Evolutionary conservation across 169 alveolate species (phyloP), one percentile per base, ranked within the genome.

Genomic region (Gregarina niphandrodes): DNA sequence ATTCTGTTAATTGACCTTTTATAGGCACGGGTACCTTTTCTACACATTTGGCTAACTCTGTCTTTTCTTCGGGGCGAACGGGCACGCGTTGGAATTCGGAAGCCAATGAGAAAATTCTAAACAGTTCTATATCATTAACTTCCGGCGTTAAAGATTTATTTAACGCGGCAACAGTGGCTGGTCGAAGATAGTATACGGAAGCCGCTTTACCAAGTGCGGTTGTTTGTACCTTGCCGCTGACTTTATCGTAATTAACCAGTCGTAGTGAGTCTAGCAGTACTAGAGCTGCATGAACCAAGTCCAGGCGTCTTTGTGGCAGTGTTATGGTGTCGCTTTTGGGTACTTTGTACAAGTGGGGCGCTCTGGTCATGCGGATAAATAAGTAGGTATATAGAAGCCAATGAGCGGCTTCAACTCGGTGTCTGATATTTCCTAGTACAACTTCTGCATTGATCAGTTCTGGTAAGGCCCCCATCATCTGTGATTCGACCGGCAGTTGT

Each of bases 371-470:
- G 47, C 97, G 66, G 21, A 85, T 86, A 53, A 80, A 80, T 49
- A 87, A 75, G 57, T 89, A 95, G n/a, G 99, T 93, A 37, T 82
- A 77, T 22, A 81, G 77, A 19, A 92, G 64, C 98, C 99, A 95
- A 30, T 84, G 67, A 7, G 85, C 82, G 0, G 95, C 97, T 43
- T 95, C 98, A 46, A 73, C 69, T 18, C 86, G 53, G 34, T 75
- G 75, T 35, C 82, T 56, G 12, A 91, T 67, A 41, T 84, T 84
- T 19, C 96, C 69, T 17, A 64, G 50, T 21, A 56, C 70, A 34
- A 95, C 68, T 62, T 95, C 99, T 4, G 98, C 97, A 67, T 92
- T 95, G 19, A 95, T 65, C 31, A 86, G 61, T 49, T 94, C 98
- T 4, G 94, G 82, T n/a, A 94, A 60, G 34, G 64, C 63, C 19